Conservation (phyloP, 306 rosid genomes). For the Hylodesmum podocarpum region DNA sequence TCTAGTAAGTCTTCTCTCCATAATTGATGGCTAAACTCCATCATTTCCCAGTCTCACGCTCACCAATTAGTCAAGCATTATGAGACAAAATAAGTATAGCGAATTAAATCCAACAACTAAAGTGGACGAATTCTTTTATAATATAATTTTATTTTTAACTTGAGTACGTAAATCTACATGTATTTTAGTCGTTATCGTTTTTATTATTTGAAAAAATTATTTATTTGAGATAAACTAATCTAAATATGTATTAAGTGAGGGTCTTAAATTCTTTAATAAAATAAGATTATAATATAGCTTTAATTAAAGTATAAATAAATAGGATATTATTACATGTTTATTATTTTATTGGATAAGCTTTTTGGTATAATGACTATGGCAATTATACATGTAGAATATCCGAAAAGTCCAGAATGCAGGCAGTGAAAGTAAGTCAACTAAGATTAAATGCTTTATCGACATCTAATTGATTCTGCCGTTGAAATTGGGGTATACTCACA, state of each 20-base stretch:
- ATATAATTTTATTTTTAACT: neutral
- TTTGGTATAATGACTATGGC: neutral
- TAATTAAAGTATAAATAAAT: neutral
- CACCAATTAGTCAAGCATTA: neutral
- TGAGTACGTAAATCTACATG: too few relatives aligned
- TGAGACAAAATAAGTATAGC: neutral
- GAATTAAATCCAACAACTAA: neutral
- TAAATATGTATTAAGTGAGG: neutral
- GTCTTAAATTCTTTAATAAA: neutral
- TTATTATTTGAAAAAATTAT: neutral
- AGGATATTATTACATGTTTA: neutral
- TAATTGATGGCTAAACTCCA: neutral
- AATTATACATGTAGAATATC: neutral
- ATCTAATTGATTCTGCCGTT: neutral
- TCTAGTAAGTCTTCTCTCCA: conserved; percentile 11
- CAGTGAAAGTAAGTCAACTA: conserved; percentile 16
- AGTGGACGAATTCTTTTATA: neutral
- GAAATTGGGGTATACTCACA: neutral
- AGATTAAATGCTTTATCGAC: neutral
- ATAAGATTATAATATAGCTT: neutral
- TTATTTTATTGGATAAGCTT: neutral
- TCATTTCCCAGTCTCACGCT: neutral
- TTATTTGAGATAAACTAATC: neutral
- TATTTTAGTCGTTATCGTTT: neutral
- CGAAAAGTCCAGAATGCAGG: neutral